phyloP scores from a whole-genome alignment of 164 flowering plant species.

The Vitis rotundifolia region DNA sequence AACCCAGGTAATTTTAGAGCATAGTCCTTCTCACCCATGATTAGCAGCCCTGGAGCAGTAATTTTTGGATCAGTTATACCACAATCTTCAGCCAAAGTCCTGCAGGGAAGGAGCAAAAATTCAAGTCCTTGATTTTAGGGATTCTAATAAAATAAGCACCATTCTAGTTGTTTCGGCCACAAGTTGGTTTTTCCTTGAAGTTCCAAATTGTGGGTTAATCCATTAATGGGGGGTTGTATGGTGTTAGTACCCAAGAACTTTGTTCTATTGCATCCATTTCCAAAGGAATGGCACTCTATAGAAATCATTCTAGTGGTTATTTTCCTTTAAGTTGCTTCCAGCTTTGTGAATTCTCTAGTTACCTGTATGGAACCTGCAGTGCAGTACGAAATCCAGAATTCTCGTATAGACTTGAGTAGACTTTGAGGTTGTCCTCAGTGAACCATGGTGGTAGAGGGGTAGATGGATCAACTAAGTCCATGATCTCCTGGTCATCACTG shows the following conservation, averaged over 20 bases:
- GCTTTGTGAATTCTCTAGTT: not conserved
- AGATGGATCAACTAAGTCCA: slow-evolving; percentile 57
- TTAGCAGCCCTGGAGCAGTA: slow-evolving; percentile 44
- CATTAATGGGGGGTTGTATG: too few relatives aligned
- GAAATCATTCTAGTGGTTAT: too few relatives aligned
- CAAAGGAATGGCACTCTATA: too few relatives aligned
- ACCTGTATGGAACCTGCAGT: slow-evolving; percentile 67
- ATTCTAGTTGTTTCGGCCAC: too few relatives aligned
- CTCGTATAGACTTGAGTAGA: slow-evolving; percentile 42
- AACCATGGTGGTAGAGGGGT: slow-evolving; percentile 61
- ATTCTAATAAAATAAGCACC: too few relatives aligned
- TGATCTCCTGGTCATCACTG: slow-evolving; percentile 42
- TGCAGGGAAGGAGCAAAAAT: slow-evolving; percentile 1
- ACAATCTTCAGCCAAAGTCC: slow-evolving; percentile 23
- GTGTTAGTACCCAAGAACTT: too few relatives aligned
- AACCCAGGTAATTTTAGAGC: slow-evolving; percentile 45
- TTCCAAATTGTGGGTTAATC: too few relatives aligned
- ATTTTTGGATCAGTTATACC: slow-evolving; percentile 30
- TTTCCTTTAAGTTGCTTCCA: too few relatives aligned
- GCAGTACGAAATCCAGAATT: slow-evolving; percentile 58
- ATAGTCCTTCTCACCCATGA: slow-evolving; percentile 66
- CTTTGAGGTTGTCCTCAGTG: slow-evolving; percentile 48
- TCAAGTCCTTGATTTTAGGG: not conserved
- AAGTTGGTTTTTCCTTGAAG: too few relatives aligned
- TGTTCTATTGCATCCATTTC: not conserved